phyloP scores from a whole-genome alignment of 2,329 filamentous ascomycete genomes.

The Sarocladiaceae sp. region DNA sequence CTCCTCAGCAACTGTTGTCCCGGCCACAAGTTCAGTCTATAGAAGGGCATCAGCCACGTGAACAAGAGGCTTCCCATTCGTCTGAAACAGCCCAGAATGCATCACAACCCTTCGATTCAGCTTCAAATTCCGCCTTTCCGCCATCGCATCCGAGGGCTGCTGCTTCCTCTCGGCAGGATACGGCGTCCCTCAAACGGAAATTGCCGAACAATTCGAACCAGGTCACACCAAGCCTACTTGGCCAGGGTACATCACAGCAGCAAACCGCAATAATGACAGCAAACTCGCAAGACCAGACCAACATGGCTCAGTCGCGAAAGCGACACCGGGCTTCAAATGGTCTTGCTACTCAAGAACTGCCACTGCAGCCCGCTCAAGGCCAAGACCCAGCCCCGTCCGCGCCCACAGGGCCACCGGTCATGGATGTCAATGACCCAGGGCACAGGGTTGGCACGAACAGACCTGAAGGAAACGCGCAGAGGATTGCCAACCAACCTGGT shows the following conservation, averaged over 20 bases:
- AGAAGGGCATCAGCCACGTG: too few species aligned
- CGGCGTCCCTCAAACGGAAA: not conserved
- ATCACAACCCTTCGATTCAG: too few species aligned
- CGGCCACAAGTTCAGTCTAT: too few species aligned
- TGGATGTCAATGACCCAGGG: too few species aligned
- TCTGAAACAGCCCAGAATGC: too few species aligned
- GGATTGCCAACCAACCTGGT: too few species aligned
- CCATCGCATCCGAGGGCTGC: not conserved
- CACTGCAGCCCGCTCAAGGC: not conserved
- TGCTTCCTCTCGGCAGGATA: not conserved
- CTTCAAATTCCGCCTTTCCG: too few species aligned
- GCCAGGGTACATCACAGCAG: not conserved
- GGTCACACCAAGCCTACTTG: too few species aligned
- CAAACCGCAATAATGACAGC: not conserved
- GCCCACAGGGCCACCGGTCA: not conserved
- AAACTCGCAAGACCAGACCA: not conserved
- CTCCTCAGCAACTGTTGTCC: too few species aligned
- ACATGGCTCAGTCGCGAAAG: not conserved
- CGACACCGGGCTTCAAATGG: conserved; percentile 1
- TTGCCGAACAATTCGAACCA: not conserved
- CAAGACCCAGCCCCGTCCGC: not conserved
- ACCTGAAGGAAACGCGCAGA: too few species aligned
- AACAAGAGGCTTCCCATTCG: too few species aligned
- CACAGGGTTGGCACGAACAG: too few species aligned
- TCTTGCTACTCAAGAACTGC: not conserved